A percentile compares a stretch with the other conserved stretches of the same genome.
phyloP scores from a whole-genome alignment of 441 rosid genomes.

The Corymbia citriodora region DNA sequence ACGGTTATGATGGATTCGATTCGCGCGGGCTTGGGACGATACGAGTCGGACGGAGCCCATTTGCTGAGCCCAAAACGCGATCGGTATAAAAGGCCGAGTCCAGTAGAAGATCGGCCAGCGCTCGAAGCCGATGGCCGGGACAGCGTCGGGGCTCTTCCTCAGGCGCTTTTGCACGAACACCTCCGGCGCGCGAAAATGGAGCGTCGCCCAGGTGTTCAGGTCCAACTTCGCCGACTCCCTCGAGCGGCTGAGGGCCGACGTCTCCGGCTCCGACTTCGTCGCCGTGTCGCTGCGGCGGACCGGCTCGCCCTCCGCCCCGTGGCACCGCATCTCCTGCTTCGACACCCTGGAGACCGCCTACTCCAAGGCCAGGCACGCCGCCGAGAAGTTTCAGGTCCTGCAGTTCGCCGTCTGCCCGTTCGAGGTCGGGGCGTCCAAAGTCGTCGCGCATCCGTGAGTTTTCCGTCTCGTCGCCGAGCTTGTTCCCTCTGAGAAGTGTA shows the following conservation, averaged over 20 bases:
- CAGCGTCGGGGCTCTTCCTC: neutral
- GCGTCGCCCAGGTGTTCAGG: slow-evolving; percentile 54
- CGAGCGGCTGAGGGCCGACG: slow-evolving; percentile 40
- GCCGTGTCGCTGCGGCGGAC: slow-evolving; percentile 63
- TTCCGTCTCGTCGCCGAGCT: neutral
- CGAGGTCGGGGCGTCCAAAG: slow-evolving; percentile 38
- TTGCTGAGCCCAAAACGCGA: neutral
- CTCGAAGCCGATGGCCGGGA: neutral
- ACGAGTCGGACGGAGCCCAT: neutral
- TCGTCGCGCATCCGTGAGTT: slow-evolving; percentile 63
- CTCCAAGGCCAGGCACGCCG: slow-evolving; percentile 61
- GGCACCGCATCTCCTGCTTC: slow-evolving; percentile 77
- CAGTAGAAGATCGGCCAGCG: neutral
- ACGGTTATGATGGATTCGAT: neutral
- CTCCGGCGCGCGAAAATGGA: slow-evolving; percentile 29
- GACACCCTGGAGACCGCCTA: slow-evolving; percentile 67
- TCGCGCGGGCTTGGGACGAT: neutral
- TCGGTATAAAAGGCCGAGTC: neutral
- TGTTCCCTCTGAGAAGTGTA: neutral
- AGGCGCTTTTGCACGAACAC: slow-evolving; percentile 23
- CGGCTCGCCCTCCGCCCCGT: slow-evolving; percentile 64
- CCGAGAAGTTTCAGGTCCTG: slow-evolving; percentile 68
- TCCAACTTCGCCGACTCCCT: slow-evolving; percentile 50
- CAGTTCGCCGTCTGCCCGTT: slow-evolving; percentile 87
- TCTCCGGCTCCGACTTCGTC: slow-evolving; percentile 55